Evolutionary conservation across 2,329 filamentous ascomycete species (phyloP), one percentile per base, ranked within the genome.

Genomic region (Trichoderma atroviride): DNA sequence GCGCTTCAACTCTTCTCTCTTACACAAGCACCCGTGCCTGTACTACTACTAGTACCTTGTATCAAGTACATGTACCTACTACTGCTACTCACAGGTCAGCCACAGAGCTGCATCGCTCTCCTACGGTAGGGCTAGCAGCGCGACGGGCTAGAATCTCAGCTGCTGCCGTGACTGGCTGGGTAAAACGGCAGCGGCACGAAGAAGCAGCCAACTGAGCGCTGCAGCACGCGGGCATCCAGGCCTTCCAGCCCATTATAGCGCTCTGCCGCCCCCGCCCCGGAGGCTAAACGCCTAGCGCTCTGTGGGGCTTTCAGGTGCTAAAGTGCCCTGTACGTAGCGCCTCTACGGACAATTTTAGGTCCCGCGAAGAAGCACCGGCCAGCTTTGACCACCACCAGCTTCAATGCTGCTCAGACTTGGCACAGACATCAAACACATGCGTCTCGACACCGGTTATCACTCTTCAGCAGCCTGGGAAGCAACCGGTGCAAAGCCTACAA

Each of bases 81-180:
- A 35, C 33, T 43, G 19, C 19, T 9, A 5, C 19, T 43, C 40
- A 9, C 16, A 19, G 52, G 60, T 19, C 37, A 55, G n/a, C 13
- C 7, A 43, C 40, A 43, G 19, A 43, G 53, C n/a, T 58, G 64
- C 64, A 58, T 24, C 53, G 37, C 53, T 50, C 35, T 53, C 47
- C 40, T 40, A 5, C 43, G 50, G 61, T 55, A 64, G 61, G 61
- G 50, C 61, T 64, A 56, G 24, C 35, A 40, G 16, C 47, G 47
- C n/a, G 10, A 24, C 37, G 14, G 37, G 57, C 57, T 27, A 40
- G 35, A 16, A 1, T 43, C 24, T 58, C 27, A 52, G 59, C 59
- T 50, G 59, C 37, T 27, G 40, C 9, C 37, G 37, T 66, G 63
- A 66, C 53, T 66, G 63, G 63, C 63, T 67, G 64, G 55, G 33